Percentiles rank a stretch among this genome's conserved stretches.
Conservation (phyloP, 1,139 yeast species). For the Magnusiomyces suaveolens region DNA sequence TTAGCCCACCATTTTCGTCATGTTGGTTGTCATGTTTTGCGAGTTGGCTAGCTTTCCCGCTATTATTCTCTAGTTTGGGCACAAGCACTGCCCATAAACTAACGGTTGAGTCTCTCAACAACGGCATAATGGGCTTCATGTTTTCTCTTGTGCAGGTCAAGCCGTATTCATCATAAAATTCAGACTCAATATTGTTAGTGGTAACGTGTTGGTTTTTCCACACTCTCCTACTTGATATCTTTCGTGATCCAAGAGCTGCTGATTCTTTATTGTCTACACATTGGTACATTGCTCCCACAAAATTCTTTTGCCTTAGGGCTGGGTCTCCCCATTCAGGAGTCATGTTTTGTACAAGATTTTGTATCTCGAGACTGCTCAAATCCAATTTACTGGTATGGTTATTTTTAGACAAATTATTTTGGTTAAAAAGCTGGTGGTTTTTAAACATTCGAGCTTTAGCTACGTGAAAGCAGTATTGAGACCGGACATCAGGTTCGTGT, state of each 20-base stretch:
- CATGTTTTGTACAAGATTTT: not conserved
- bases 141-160: not conserved
- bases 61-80: not conserved
- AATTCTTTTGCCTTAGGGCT: not conserved
- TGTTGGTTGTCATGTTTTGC: not conserved
- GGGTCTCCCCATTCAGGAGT: constrained; percentile 3
- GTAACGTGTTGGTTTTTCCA: not conserved
- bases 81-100: constrained; percentile 1
- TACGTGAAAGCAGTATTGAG: constrained; percentile 4
- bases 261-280: constrained; percentile 1
- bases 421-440: not conserved
- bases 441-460: constrained; percentile 2
- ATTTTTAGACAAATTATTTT: too few relatives aligned
- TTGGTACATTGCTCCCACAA: constrained; percentile 1
- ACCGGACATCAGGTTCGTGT: constrained; percentile 3
- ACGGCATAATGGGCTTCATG: constrained; percentile 1
- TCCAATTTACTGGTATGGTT: too few relatives aligned
- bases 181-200: not conserved
- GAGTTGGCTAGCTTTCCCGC: not conserved
- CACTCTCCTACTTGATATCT: not conserved
- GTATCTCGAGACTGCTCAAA: too few relatives aligned
- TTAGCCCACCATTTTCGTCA: not conserved
- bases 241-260: not conserved
- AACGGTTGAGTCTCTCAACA: not conserved
- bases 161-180: not conserved